Conservation (phyloP, 306 rosid species). For the Betula pendula region DNA sequence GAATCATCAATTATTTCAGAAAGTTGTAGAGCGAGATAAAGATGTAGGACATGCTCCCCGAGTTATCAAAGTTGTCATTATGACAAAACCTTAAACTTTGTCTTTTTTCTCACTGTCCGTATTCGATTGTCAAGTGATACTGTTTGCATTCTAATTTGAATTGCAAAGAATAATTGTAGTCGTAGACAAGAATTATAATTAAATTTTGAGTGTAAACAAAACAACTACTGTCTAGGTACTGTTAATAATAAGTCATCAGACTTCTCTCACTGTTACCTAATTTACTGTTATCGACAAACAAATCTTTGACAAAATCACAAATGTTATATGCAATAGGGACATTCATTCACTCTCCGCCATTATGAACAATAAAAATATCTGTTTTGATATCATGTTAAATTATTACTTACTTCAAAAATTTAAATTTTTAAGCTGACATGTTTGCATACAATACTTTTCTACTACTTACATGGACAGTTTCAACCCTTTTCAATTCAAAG, state of each 20-base stretch:
- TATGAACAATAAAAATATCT: too few species aligned
- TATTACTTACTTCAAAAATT: too few species aligned
- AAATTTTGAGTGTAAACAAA: background rate
- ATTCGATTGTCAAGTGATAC: conserved; percentile 57
- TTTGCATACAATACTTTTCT: too few species aligned
- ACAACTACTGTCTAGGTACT: background rate
- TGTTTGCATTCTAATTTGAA: conserved; percentile 31
- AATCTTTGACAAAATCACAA: conserved; percentile 44
- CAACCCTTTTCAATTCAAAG: too few species aligned
- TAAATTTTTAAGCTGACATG: too few species aligned
- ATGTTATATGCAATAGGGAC: conserved; percentile 30
- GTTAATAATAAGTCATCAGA: conserved; percentile 14
- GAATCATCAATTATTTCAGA: conserved; percentile 51
- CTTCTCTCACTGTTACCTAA: background rate
- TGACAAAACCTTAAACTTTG: conserved; percentile 97
- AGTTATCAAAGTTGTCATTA: conserved; percentile 62
- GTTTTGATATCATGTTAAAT: too few species aligned
- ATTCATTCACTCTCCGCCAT: conserved; percentile 27
- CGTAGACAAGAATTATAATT: background rate
- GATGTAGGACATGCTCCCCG: conserved; percentile 63
- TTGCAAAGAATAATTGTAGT: conserved; percentile 29
- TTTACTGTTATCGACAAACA: conserved; percentile 36
- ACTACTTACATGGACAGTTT: too few species aligned
- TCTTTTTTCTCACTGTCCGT: conserved; percentile 91
- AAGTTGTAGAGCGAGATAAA: conserved; percentile 49